Evolutionary conservation across 352 stramenopile species (phyloP).

Genomic region (Phytopythium cucurbitacearum): DNA sequence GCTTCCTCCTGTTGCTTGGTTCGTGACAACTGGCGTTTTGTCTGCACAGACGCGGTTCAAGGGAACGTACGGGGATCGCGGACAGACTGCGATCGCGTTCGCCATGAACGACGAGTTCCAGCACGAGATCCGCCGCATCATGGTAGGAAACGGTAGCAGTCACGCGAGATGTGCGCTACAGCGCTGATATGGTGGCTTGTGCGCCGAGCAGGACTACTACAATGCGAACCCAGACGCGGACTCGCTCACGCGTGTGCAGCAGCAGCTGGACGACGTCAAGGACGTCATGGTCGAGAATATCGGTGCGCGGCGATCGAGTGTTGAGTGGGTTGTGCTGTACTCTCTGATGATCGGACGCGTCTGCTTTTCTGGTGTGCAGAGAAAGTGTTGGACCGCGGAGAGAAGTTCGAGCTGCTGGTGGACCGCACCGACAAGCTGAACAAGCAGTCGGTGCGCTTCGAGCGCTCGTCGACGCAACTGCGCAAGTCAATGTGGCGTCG

Average conservation of each 20-base stretch:
- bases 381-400: constrained; percentile 96
- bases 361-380: constrained; percentile 39
- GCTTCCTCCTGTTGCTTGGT: too few relatives aligned
- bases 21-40: not conserved
- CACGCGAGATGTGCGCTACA: not conserved
- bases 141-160: constrained; percentile 46
- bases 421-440: constrained; percentile 95
- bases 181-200: not conserved
- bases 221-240: constrained; percentile 89
- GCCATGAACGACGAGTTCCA: constrained; percentile 98
- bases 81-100: constrained; percentile 94
- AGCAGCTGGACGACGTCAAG: constrained; percentile 98
- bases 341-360: not conserved
- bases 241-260: constrained; percentile 90
- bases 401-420: constrained; percentile 97
- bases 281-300: constrained; percentile 99
- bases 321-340: not conserved
- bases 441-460: constrained; percentile 96
- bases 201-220: constrained; percentile 58
- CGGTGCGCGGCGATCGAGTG: constrained; percentile 20
- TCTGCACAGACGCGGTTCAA: constrained; percentile 65
- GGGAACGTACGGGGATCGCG: constrained; percentile 69
- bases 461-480: constrained; percentile 88
- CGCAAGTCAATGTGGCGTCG: constrained; percentile 85
- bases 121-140: constrained; percentile 91